These are phyloP conservation scores for Termitomyces sp. DNA, from an alignment of 768 basidiomycete species.

Conservation along the genomic window DNA sequence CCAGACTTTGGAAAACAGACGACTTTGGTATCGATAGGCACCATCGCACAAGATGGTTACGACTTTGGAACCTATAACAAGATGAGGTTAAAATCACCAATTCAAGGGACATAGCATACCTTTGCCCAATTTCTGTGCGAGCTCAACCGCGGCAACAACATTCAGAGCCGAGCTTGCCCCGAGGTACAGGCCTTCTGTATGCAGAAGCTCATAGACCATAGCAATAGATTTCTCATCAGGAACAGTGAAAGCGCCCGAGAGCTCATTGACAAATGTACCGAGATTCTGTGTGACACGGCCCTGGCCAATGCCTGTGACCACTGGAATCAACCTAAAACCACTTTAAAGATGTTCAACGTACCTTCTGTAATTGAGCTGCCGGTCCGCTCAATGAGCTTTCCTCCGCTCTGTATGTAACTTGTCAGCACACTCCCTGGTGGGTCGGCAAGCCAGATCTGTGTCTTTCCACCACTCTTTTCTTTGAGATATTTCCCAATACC, in stretches of 20 bases:
- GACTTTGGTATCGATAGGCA: slow-evolving; percentile 94
- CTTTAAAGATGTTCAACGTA: slow-evolving; percentile 20
- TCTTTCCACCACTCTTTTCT: slow-evolving; percentile 72
- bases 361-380: slow-evolving; percentile 95
- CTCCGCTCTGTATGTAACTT: slow-evolving; percentile 76
- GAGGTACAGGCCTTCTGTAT: slow-evolving; percentile 90
- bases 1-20: slow-evolving; percentile 94
- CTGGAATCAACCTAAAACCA: background rate
- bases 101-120: slow-evolving; percentile 34
- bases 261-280: slow-evolving; percentile 66
- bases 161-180: slow-evolving; percentile 94
- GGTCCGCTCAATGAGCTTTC: slow-evolving; percentile 64
- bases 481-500: slow-evolving; percentile 81
- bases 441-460: slow-evolving; percentile 92
- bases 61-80: slow-evolving; percentile 63
- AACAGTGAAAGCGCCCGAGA: slow-evolving; percentile 82
- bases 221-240: slow-evolving; percentile 85
- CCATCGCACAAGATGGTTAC: slow-evolving; percentile 93
- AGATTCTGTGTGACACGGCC: slow-evolving; percentile 93
- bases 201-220: slow-evolving; percentile 91
- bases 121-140: slow-evolving; percentile 80
- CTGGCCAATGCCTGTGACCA: slow-evolving; percentile 81
- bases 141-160: slow-evolving; percentile 87
- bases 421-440: slow-evolving; percentile 93
- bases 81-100: background rate